phyloP scores from a whole-genome alignment of 331 rosid species.

The Quercus tomentella region DNA sequence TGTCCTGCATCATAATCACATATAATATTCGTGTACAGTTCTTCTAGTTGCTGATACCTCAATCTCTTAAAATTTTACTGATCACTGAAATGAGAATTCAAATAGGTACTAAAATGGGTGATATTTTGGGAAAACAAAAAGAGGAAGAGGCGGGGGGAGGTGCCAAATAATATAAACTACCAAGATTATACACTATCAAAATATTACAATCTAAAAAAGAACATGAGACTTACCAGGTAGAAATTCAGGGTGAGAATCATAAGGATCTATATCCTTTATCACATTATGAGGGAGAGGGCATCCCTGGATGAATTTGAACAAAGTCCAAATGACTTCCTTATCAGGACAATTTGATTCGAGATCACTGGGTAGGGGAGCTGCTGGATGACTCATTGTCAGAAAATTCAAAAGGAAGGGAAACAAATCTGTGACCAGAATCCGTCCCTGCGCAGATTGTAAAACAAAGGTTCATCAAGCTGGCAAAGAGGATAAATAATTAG shows the following conservation, averaged over 20 bases:
- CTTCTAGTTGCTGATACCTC: too few species aligned
- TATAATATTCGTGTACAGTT: too few species aligned
- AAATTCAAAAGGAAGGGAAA: neutral
- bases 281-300: constrained; percentile 31
- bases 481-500: neutral
- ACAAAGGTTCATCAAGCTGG: neutral
- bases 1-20: too few species aligned
- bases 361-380: neutral
- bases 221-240: constrained; percentile 30
- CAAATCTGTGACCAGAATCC: neutral
- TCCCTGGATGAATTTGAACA: constrained; percentile 13
- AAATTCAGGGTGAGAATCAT: constrained; percentile 1
- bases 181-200: neutral
- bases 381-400: constrained; percentile 22
- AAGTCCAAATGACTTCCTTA: constrained; percentile 3
- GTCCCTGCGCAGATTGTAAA: neutral
- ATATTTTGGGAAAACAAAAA: too few species aligned
- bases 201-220: neutral
- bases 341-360: neutral
- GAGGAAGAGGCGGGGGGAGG: neutral
- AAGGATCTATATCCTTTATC: constrained; percentile 20
- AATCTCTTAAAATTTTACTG: neutral
- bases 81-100: neutral
- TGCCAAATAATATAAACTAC: neutral
- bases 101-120: neutral